Evolutionary conservation across 441 rosid genomes (phyloP).

Genomic region (California macrophylla): DNA sequence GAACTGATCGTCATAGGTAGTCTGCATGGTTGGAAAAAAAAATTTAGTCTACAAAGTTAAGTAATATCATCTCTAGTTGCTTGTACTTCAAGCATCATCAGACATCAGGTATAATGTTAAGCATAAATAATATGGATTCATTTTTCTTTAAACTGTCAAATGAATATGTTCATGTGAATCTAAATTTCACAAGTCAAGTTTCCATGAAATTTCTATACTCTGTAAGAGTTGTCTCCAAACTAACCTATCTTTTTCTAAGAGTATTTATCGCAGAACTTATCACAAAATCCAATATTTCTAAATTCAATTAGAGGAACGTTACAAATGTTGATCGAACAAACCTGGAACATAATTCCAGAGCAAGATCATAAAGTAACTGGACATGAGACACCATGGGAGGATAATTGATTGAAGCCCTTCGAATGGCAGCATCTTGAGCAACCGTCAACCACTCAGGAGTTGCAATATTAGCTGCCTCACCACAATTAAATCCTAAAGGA

Average conservation of each 20-base stretch:
- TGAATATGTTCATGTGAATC: not conserved
- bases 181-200: not conserved
- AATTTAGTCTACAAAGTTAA: not conserved
- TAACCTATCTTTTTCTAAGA: too few species aligned
- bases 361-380: conserved; percentile 93
- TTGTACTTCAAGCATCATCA: not conserved
- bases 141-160: not conserved
- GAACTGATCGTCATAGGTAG: conserved; percentile 36
- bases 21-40: conserved; percentile 36
- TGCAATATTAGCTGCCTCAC: conserved; percentile 85
- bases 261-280: not conserved
- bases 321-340: conserved; percentile 21
- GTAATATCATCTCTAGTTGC: not conserved
- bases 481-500: conserved; percentile 63
- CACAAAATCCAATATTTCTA: not conserved
- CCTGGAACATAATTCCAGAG: conserved; percentile 72
- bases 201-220: not conserved
- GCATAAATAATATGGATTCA: not conserved
- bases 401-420: conserved; percentile 91
- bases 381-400: conserved; percentile 99
- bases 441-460: conserved; percentile 87
- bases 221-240: not conserved
- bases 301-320: conserved; percentile 8
- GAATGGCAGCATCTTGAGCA: conserved; percentile 89
- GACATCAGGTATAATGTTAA: not conserved